Evolutionary conservation across 1,284 basidiomycete species (phyloP), one percentile per base, ranked within the genome.

Genomic region (Veloporphyrellus conicus): DNA sequence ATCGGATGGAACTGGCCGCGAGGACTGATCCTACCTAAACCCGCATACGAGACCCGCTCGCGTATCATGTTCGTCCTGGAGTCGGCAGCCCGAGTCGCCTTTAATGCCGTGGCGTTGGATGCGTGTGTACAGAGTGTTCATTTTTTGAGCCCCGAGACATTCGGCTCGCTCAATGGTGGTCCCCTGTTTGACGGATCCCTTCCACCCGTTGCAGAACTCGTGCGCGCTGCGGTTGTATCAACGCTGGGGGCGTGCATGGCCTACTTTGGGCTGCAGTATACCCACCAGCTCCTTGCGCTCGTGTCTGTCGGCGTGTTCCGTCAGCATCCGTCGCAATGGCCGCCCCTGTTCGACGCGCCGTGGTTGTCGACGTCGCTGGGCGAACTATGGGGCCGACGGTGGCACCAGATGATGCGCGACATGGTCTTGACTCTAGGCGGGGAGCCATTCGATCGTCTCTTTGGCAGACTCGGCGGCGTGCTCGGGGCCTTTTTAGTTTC

Each of bases 401-500:
- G 63, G 74, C 74, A 77, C 48, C 70, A 73, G 31, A 37, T 68
- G 37, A 68, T 77, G 55, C 68, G 73, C 0, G 57, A 65, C 18
- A 42, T 55, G 14, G 65, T 76, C 45, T 37, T 72, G 39, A 43
- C 53, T 0, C 31, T 71, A 12, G 72, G 70, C 3, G 56, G 54
- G 8, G 48, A 41, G 5, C 67, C 68, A 4, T 49, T 62, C 1
- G 55, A 51, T 20, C 52, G 52, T 25, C 16, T 77, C 12, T 62
- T 74, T 35, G 79, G 80, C 3, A 68, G 71, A 9, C 47, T 62
- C 1, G 79, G 75, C 1, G 71, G 67, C 3, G 63, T 81, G 0
- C 28, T 84, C 1, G 80, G 79, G 4, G 74, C 72, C 1, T 85
- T 84, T 57, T 44, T 77, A 3, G 58, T 74, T 6, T 84, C 81